Conservation (phyloP, 176 grass and related monocot genomes). For the Secale cereale region DNA sequence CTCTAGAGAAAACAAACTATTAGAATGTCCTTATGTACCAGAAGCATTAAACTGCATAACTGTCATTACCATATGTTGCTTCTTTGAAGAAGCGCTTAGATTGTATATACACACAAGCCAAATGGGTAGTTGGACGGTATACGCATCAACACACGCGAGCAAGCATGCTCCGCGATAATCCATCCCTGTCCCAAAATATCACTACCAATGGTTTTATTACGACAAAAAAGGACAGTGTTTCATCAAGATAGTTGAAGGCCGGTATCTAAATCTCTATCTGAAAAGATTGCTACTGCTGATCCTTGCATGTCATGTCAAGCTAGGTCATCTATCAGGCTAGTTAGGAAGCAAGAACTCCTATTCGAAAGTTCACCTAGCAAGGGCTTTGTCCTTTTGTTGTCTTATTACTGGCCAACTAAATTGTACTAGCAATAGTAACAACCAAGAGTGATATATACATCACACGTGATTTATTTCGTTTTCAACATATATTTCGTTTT, state of each 20-base stretch:
- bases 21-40: neutral
- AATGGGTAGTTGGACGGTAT: neutral
- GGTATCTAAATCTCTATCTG: neutral
- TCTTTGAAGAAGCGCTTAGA: neutral
- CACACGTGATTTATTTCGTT: neutral
- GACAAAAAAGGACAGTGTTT: neutral
- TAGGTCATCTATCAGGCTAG: constrained; percentile 4
- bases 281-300: constrained; percentile 28
- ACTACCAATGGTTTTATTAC: neutral
- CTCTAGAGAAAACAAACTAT: neutral
- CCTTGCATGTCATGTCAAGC: constrained; percentile 3
- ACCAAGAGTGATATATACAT: neutral
- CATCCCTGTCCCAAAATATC: neutral
- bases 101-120: neutral
- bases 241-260: constrained; percentile 19
- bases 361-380: neutral
- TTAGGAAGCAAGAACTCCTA: neutral
- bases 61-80: neutral
- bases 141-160: neutral
- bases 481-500: neutral
- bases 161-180: neutral
- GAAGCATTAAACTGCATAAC: neutral
- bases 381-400: neutral
- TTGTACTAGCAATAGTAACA: neutral
- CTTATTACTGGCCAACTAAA: constrained; percentile 14